Base-by-base conservation (phyloP, 768 basidiomycete genomes). In the Hygrophorus russula region DNA sequence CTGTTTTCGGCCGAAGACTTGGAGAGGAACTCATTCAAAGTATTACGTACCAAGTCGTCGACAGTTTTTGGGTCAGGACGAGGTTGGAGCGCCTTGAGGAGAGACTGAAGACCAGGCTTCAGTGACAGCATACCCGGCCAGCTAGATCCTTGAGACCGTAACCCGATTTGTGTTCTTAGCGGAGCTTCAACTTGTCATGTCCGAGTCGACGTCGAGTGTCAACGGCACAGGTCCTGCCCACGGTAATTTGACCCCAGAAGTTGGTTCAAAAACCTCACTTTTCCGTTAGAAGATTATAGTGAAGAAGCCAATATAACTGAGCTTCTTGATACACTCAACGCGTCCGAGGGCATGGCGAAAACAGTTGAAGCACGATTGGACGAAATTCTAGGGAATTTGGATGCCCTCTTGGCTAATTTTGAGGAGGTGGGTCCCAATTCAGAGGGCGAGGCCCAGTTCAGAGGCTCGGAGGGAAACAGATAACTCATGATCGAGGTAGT, bases 301-400 rank as follows among this genome's bases (percentile, higher is more conserved):
- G 24, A 7, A 24, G 67, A 74, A 27, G 54, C 54, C 15, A 65
- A 69, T 44, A 57, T 81, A 39, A 57, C 57, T 11, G 74, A 78
- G 55, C 56, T 85, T 33, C 60, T 85, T 36, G 60, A 61, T 35
- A 68, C 65, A 34, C 60, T 88, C 33, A 74, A 81, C 24, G 56
- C 57, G 13, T 82, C 81, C 4, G 68, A 78, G 49, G 67, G 66
- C 27, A 54, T 85, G 49, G 84, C 82, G 2, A 55, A 63, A 27
- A 77, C 68, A 2, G 67, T 88, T 36, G 85, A 87, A 53, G 56
- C 56, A 45, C 73, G 70, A 49, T 60, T 88, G 33, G 82, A 88
- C 53, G 66, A 56, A 14, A 61, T 88, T 28, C 59, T 88, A 42
- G 68, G 55, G 35, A 73, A 73, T 40, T 59, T 86, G 46, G 80